These are phyloP conservation scores for Medicago ruthenica DNA, from an alignment of 306 rosid genomes.

Conservation along the genomic window DNA sequence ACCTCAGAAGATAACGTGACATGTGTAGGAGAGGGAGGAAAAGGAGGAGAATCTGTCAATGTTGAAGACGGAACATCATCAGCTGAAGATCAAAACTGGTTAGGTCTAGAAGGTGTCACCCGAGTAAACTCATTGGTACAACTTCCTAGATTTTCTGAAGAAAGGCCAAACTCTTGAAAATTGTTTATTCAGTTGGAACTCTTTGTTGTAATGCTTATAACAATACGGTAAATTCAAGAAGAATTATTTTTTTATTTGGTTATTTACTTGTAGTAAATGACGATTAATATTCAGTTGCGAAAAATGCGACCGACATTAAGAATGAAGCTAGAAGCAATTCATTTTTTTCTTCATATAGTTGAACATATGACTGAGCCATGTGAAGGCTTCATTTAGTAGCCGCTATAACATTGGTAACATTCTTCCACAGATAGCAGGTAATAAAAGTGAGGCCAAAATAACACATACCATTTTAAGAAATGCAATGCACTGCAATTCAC, in stretches of 20 bases:
- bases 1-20: constrained; percentile 63
- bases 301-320: background rate
- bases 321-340: constrained; percentile 16
- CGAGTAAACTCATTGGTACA: constrained; percentile 98
- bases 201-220: constrained; percentile 46
- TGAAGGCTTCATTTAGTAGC: constrained; percentile 48
- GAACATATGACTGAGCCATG: constrained; percentile 40
- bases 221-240: constrained; percentile 46
- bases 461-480: constrained; percentile 13
- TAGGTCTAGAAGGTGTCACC: constrained; percentile 87
- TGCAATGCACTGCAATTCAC: constrained; percentile 35
- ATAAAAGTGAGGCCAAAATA: constrained; percentile 1
- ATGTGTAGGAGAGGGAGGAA: constrained; percentile 34
- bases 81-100: constrained; percentile 85
- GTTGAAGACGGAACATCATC: constrained; percentile 52
- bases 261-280: constrained; percentile 32
- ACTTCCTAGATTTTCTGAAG: constrained; percentile 93
- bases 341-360: constrained; percentile 5
- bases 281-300: background rate
- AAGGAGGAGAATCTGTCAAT: constrained; percentile 42
- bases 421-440: constrained; percentile 48
- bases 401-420: constrained; percentile 41
- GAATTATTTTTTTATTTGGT: constrained; percentile 36
- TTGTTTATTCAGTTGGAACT: constrained; percentile 40
- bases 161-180: constrained; percentile 54